Conservation (phyloP, 805 yeast species). For the Nakazawaea pomicola region DNA sequence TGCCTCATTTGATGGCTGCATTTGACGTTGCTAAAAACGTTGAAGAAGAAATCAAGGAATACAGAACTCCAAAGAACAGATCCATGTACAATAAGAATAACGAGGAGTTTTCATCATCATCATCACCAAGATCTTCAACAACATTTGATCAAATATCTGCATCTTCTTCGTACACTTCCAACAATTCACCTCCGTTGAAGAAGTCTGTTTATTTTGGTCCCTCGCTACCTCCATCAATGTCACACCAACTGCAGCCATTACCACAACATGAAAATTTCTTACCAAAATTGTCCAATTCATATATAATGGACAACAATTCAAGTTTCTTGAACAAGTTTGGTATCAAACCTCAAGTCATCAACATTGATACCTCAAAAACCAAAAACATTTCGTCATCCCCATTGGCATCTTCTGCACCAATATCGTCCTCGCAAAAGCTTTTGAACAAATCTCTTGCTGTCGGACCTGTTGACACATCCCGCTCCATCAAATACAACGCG, state of each 20-base stretch:
- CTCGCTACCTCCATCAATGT: conserved; percentile 3
- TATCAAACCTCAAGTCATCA: conserved; percentile 8
- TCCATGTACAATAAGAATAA: too few species aligned
- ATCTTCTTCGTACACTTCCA: neutral
- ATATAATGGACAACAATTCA: conserved; percentile 8
- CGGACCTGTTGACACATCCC: too few species aligned
- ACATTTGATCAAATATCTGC: neutral
- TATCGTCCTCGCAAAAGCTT: neutral
- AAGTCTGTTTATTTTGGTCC: conserved; percentile 10
- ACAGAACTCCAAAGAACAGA: neutral
- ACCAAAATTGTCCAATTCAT: conserved; percentile 3
- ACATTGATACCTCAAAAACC: neutral
- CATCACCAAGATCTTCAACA: neutral
- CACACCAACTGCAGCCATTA: neutral
- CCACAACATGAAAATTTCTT: conserved; percentile 5
- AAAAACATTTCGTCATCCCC: neutral
- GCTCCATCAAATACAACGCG: too few species aligned
- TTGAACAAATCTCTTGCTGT: too few species aligned
- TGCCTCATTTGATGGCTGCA: conserved; percentile 63
- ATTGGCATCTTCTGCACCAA: neutral
- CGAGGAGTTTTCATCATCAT: neutral
- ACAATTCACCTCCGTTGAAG: too few species aligned
- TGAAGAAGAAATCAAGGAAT: conserved; percentile 41
- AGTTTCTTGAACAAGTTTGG: conserved; percentile 7
- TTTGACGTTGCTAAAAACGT: conserved; percentile 57